Evolutionary conservation across 257 asterid genomes (phyloP), one percentile per base, ranked within the genome.

Genomic region (Scutellaria minor): DNA sequence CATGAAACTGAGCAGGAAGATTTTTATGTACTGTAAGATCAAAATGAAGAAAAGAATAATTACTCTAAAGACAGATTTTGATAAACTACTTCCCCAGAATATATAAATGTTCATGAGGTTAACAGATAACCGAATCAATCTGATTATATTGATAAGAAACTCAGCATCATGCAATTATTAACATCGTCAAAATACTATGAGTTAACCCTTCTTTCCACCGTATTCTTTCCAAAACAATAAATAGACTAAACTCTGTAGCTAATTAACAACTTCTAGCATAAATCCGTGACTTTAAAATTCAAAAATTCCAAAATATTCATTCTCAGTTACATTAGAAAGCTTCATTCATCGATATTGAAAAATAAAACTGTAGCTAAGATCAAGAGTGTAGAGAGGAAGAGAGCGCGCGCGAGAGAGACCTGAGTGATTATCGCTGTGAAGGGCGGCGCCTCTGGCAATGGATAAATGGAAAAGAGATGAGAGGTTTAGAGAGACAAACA

Each of bases 401-500:
- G 35, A 50, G 42, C 10, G 10, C 27, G 27, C 27, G 3, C 18
- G 18, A 18, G 18, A 18, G 12, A 53, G 2, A 84, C 95, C 95
- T 74, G 89, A 73, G 64, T 14, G 42, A 61, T 75, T 77, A 39
- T 70, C 35, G 47, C 14, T 73, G 20, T 18, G 79, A 57, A 12
- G 61, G 41, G 53, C 79, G 62, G 58, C 52, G 80, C 75, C 64
- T 74, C 74, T 71, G 60, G 55, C 63, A 48, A 69, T 2, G 68
- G 86, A 59, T 75, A 70, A 42, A 54, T 55, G 75, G 75, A 83
- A 78, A 39, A 85, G 62, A 10, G 85, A 77, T 27, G 80, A 75
- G 39, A 92, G 71, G 55, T 64, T 70, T 47, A 77, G 84, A 73
- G 69, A 80, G 78, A 86, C 77, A 64, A 85, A 74, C 57, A 89